Evolutionary conservation across 1,139 yeast species (phyloP), one percentile per base, ranked within the genome.

Genomic region (Yamadazyma aaseri): DNA sequence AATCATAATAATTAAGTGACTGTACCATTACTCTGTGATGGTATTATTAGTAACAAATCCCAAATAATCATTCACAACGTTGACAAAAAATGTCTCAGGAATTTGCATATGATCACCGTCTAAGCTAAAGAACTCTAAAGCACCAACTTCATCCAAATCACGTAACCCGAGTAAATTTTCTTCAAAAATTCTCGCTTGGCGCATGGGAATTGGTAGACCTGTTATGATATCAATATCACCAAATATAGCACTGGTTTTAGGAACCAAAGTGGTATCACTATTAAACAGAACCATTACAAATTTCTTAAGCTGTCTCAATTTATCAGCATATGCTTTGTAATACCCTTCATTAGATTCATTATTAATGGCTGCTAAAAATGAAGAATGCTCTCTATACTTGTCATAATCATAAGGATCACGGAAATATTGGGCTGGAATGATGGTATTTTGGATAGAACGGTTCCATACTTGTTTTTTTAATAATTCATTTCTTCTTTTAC

Each of bases 371-470:
- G 82, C 89, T 32, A 86, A 58, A 44, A 77, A 80, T 25, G 56
- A 55, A 2, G 84, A 77, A 40, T 73, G 60, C 20, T 63, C 57
- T 40, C 76, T 49, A 49, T 81, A 81, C 22, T 58, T 52, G 1
- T 66, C 76, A 35, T 67, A 63, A 16, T 75, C 65, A 11, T 46
- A 45, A 5, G 74, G 71, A 47, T 75, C 79, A 40, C 95, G 64
- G 55, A 79, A 86, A 52, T 83, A 86, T 50, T 85, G 95, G 0
- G 95, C 94, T 5, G 87, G 82, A 1, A 85, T 62, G 2, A 82
- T 58, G 6, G 72, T 59, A 9, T 66, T 65, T 50, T 85, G 95
- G 0, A 84, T 68, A 14, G 65, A 65, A 10, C 63, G 63, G 20
- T 65, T 55, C 81, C 89, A 86, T 1, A 84, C 77, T 46, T 79